Conservation (phyloP, 2,329 filamentous ascomycete genomes). For the Atkinsonella texensis region DNA sequence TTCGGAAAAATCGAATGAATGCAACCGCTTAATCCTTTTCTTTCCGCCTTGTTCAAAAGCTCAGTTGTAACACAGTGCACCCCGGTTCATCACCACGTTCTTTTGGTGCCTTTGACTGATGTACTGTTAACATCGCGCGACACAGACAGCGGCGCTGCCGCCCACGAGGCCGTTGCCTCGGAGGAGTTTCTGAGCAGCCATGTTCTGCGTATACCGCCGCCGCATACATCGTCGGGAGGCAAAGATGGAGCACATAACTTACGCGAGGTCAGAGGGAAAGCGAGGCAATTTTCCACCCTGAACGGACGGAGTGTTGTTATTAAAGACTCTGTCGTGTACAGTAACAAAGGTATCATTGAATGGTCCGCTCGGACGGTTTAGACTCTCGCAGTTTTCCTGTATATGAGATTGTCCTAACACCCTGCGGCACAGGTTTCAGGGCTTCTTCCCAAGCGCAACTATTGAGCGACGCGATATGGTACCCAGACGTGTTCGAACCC, state of each 20-base stretch:
- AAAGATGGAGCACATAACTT: conserved; percentile 51
- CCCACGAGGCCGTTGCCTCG: conserved; percentile 70
- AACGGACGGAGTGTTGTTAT: conserved; percentile 90
- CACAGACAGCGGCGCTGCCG: conserved; percentile 64
- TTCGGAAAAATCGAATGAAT: conserved; percentile 40
- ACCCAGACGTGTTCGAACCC: conserved; percentile 76
- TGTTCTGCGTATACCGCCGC: conserved; percentile 71
- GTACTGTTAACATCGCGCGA: conserved; percentile 81
- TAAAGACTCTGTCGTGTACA: conserved; percentile 87
- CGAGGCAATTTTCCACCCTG: conserved; percentile 83
- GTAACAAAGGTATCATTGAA: conserved; percentile 66
- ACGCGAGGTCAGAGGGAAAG: conserved; percentile 81
- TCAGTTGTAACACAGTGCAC: conserved; percentile 82
- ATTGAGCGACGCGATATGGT: conserved; percentile 74
- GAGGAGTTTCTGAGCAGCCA: conserved; percentile 97
- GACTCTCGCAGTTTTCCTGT: not conserved
- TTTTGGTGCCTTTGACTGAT: conserved; percentile 89
- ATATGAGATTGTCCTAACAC: not conserved
- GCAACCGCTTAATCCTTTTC: conserved; percentile 98
- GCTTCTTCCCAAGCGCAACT: conserved; percentile 80
- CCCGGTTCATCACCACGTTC: conserved; percentile 81
- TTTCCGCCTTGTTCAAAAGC: conserved; percentile 98
- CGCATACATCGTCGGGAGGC: conserved; percentile 33
- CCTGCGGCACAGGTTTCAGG: conserved; percentile 60
- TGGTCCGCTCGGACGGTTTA: not conserved